Conservation (phyloP, 2,329 filamentous ascomycete species). For the Cercospora janseana region DNA sequence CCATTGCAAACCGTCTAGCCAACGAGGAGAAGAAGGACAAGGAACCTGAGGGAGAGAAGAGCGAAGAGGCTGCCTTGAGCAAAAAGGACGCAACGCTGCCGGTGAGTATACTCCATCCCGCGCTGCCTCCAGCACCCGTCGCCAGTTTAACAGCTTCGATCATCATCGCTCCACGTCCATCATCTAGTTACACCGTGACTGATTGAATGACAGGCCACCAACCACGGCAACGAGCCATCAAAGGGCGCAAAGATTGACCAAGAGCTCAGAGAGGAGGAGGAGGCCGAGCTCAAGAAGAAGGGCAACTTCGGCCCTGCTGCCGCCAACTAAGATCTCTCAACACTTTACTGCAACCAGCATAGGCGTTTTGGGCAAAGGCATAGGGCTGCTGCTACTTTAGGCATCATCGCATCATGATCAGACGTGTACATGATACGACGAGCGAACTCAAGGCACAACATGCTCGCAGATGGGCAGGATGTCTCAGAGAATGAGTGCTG, state of each 20-base stretch:
- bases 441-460: conserved; percentile 1
- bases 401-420: conserved; percentile 5
- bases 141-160: background rate
- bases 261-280: conserved; percentile 65
- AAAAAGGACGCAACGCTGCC: conserved; percentile 61
- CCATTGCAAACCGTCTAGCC: conserved; percentile 69
- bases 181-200: conserved; percentile 1
- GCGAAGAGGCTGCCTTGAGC: conserved; percentile 39
- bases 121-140: background rate
- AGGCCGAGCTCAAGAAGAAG: conserved; percentile 63
- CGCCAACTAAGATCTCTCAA: conserved; percentile 25
- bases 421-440: conserved; percentile 12
- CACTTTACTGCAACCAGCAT: conserved; percentile 5
- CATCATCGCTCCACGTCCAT: background rate
- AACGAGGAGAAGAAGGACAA: conserved; percentile 58
- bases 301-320: conserved; percentile 41
- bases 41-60: conserved; percentile 41
- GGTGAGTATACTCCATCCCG: no score
- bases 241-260: conserved; percentile 71
- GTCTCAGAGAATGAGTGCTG: background rate
- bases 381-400: background rate
- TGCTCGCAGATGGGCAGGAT: conserved; percentile 1
- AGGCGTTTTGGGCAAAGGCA: background rate
- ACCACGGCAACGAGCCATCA: conserved; percentile 71
- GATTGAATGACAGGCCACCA: conserved; percentile 49